Conservation (phyloP, 163 green algal species). For the Scenedesmus sp. region DNA sequence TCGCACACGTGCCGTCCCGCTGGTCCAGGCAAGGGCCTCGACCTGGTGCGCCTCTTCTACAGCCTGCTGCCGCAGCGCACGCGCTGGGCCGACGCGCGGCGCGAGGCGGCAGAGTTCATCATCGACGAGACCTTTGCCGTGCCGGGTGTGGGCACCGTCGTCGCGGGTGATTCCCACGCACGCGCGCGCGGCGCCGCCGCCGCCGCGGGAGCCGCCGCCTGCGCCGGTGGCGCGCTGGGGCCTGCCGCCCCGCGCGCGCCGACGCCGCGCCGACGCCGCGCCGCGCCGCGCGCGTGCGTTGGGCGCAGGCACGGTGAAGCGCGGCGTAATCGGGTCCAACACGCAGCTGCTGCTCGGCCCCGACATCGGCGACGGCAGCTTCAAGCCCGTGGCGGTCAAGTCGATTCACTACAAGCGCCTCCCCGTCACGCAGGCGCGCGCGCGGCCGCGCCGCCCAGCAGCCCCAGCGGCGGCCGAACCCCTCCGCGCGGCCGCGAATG, state of each 20-base stretch:
- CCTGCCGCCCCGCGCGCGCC: no score
- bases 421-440: constrained; percentile 66
- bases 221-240: no score
- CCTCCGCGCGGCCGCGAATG: no score
- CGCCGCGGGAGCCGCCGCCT: no score
- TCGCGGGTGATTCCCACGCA: constrained; percentile 59
- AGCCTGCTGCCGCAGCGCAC: constrained; percentile 87
- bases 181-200: no score
- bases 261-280: no score
- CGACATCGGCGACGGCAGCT: constrained; percentile 80
- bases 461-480: background rate
- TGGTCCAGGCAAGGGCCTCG: constrained; percentile 75
- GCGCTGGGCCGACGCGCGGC: constrained; percentile 74
- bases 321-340: constrained; percentile 77
- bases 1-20: no score
- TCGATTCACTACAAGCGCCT: constrained; percentile 93
- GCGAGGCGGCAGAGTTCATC: constrained; percentile 81
- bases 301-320: constrained; percentile 85
- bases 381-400: constrained; percentile 88
- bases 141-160: constrained; percentile 90
- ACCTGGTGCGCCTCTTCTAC: constrained; percentile 89
- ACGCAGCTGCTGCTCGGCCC: constrained; percentile 86
- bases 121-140: constrained; percentile 93
- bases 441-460: background rate
- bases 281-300: constrained; percentile 33